A percentile compares a stretch with the other conserved stretches of the same genome.
phyloP scores from a whole-genome alignment of 306 rosid species.

The Lupinus albus region DNA sequence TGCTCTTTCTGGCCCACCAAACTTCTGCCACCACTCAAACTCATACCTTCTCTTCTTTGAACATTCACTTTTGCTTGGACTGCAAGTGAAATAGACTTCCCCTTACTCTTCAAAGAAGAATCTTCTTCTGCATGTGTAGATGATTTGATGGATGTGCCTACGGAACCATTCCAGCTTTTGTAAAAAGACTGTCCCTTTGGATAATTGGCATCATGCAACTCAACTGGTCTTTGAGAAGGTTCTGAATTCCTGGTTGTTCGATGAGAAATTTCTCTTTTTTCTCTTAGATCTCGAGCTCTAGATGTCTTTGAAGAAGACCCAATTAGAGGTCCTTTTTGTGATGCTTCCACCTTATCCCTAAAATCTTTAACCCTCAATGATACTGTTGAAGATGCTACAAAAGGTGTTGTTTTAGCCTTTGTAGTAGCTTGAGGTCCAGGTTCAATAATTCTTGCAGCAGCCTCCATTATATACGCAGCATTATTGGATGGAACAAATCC shows the following conservation, averaged over 20 bases:
- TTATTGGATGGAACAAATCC: conserved; percentile 72
- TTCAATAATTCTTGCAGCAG: conserved; percentile 90
- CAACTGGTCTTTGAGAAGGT: conserved; percentile 58
- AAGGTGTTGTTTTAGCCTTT: conserved; percentile 59
- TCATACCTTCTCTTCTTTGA: conserved; percentile 83
- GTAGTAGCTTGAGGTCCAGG: conserved; percentile 60
- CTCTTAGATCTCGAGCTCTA: conserved; percentile 61
- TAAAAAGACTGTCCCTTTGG: conserved; percentile 81
- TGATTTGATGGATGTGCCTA: conserved; percentile 55
- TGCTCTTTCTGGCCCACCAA: conserved; percentile 60
- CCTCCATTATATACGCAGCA: conserved; percentile 95
- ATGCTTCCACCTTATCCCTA: conserved; percentile 70
- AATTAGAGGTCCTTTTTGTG: conserved; percentile 56
- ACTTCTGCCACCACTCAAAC: conserved; percentile 53
- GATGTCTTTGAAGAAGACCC: conserved; percentile 55
- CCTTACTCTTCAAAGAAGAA: conserved; percentile 53
- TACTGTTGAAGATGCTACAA: conserved; percentile 52
- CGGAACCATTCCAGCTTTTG: conserved; percentile 89
- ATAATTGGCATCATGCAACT: conserved; percentile 74
- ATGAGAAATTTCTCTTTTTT: conserved; percentile 60
- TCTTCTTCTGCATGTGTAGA: conserved; percentile 56
- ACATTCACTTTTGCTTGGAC: conserved; percentile 98
- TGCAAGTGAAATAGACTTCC: conserved; percentile 90
- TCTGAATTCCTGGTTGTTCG: conserved; percentile 59
- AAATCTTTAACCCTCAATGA: conserved; percentile 80